Evolutionary conservation across 148 eudicot species (phyloP), one percentile per base, ranked within the genome.

Genomic region (Rheum nobile): DNA sequence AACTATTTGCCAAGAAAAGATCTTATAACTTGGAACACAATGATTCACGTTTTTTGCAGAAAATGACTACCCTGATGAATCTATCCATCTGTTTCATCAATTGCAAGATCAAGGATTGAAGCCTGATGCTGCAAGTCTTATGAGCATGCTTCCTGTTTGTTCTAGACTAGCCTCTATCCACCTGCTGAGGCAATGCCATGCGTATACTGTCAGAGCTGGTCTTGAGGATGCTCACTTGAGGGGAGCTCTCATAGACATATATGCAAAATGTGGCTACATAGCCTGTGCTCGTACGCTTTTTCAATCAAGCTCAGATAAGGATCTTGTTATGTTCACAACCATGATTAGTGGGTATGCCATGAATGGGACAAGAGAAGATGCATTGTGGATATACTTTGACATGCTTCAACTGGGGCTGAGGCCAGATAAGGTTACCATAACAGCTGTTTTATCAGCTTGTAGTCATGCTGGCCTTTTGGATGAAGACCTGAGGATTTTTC

Each of bases 291-390:
- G 76, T 61, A 87, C 84, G 72, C 89, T 89, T 59, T 91, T 85
- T 80, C 78, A 78, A 75, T 87, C 88, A 63, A 78, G 84, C 61
- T 72, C 67, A 19, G 38, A 38, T 8, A 91, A 86, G 59, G 91
- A 91, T 75, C 82, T 91, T 22, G 82, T 87, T 68, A 82, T 89
- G 75, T 89, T 84, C 74, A 91, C 97, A 0, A 83, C 91, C 70
- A 82, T 91, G 84, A 82, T 91, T 72, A 82, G 93, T 79, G 97
- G 93, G 59, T 85, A 80, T 78, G 97, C 93, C 1, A 89, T 82
- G 87, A 88, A 91, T 81, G 97, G 97, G 28, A 87, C 85, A 93
- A 91, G 88, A 35, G 74, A 78, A 71, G 83, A 91, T 75, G 93
- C 97, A 32, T 72, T 91, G 72, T 55, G 24, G 57, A 74, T 86